Evolutionary conservation across 2,329 filamentous ascomycete species (phyloP), one percentile per base, ranked within the genome.

Genomic region (Fusarium sororula): DNA sequence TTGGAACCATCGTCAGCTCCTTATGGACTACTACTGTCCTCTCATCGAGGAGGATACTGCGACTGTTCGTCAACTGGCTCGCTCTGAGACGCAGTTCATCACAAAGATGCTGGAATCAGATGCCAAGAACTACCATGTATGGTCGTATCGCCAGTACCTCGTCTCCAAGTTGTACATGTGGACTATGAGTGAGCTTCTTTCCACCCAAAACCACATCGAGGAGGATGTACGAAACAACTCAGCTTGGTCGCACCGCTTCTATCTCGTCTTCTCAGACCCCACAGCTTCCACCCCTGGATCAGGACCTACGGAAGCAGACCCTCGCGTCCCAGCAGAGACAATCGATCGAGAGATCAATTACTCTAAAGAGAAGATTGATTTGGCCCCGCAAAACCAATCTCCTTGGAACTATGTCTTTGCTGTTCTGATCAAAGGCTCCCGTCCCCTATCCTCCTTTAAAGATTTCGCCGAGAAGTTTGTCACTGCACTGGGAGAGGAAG

Each of bases 51-150:
- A 76, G 81, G 78, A 86, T 81, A 75, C 83, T 84, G 81, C 87
- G 85, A 82, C 88, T 85, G 70, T 91, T 86, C 76, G 87, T 87
- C 76, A 76, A 66, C 87, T 94, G 59, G 90, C 89, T 17, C 81
- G 86, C 8, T 89, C 89, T 7, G 96, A 99, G 84, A 86, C 88
- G 26, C 87, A 87, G 20, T 98, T 98, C 81, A 89, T 98, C 68
- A 88, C 87, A 67, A 83, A 87, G 53, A 98, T 99, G 89, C 91
- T 99, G 62, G 89, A 88, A 45, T 88, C 93, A 77, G 96, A 99
- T 81, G 90, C 93, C 56, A 99, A 99, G 85, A 99, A 99, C 85
- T 98, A 99, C 82, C 96, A 99, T 81, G 96, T 98, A 54, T 99
- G 96, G 96, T 94, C 92, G 63, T 99, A 98, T 85, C 89, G 96